Base-by-base conservation (phyloP, 495 filamentous ascomycete genomes). In the Podospora conica region DNA sequence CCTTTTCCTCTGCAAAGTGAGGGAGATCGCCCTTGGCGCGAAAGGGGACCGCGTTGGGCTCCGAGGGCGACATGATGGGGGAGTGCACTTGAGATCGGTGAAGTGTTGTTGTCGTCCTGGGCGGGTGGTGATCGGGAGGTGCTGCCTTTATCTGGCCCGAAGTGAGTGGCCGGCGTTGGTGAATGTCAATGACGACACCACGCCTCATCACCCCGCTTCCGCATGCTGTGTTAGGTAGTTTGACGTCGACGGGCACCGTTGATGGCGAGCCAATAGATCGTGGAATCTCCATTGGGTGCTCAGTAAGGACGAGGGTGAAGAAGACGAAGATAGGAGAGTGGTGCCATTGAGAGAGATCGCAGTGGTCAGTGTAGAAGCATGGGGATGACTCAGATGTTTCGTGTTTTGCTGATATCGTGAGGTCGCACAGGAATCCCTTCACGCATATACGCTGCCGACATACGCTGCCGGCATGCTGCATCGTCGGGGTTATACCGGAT, bases 1-100 rank as follows among this genome's bases (percentile, higher is more conserved):
- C 68, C n/a, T 40, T 56, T 55, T 74, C 72, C 23, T 70, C 68
- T 0, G 58, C 64, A 53, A 74, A 73, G 15, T 40, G 8, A 3
- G 70, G 70, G 21, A 70, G 27, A 8, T 72, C 63, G 5, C 68
- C 68, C 58, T 68, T 65, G 29, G 62, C 31, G 21, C 65, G 61
- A 22, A 72, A 72, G 3, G 68, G 70, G 21, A 68, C 25, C 1
- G 70, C 70, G 33, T 72, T 55, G 6, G 70, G 70, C 33, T 72
- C 70, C 1, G 68, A 4, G 18, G 70, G 70, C 3, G 65, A 61
- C 70, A 72, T 72, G 22, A 22, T 66, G 21, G 7, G 0, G 12
- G 54, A 40, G 21, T 12, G 55, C 12, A 20, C 5, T 56, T 23
- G 55, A 24, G 40, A n/a, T n/a, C n/a, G n/a, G n/a, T n/a, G n/a